Evolutionary conservation across 352 stramenopile species (phyloP).

Genomic region (Thalassiosira exigua): DNA sequence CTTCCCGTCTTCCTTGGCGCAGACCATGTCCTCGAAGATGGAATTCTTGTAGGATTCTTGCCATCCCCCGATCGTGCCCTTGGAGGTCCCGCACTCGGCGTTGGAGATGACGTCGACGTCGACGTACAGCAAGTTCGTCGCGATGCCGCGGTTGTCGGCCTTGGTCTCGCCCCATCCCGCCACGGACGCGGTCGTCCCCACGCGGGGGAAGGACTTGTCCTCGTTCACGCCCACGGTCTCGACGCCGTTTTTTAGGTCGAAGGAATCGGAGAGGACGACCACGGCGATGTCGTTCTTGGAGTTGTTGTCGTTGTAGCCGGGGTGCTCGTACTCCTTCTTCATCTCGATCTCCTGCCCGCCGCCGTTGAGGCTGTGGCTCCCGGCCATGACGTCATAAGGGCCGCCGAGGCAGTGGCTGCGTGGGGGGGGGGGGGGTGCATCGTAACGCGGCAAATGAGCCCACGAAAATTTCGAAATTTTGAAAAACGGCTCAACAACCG

Average conservation of each 20-base stretch:
- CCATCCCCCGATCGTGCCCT: conserved; percentile 17
- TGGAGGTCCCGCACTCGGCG: conserved; percentile 33
- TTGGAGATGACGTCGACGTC: conserved; percentile 51
- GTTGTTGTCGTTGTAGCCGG: conserved; percentile 50
- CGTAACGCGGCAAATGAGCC: no score
- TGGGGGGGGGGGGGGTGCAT: no score
- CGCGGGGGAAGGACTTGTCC: conserved; percentile 5
- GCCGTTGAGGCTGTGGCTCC: conserved; percentile 9
- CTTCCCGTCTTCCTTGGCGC: conserved; percentile 43
- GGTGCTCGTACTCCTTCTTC: conserved; percentile 37
- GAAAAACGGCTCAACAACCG: no score
- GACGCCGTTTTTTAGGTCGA: conserved; percentile 10
- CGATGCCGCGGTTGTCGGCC: background rate
- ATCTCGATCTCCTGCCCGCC: conserved; percentile 22
- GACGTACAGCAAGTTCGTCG: conserved; percentile 30
- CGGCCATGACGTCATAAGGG: conserved; percentile 10
- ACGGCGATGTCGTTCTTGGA: conserved; percentile 67
- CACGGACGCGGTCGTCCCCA: conserved; percentile 26
- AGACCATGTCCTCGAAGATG: conserved; percentile 63
- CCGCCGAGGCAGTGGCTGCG: conserved; percentile 31
- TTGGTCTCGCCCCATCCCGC: conserved; percentile 51
- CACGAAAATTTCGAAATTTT: no score
- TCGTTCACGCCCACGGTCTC: conserved; percentile 28
- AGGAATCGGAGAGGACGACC: conserved; percentile 50
- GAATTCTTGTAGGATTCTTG: conserved; percentile 35